Conservation (phyloP, 768 basidiomycete species). For the Lactarius psammicola region DNA sequence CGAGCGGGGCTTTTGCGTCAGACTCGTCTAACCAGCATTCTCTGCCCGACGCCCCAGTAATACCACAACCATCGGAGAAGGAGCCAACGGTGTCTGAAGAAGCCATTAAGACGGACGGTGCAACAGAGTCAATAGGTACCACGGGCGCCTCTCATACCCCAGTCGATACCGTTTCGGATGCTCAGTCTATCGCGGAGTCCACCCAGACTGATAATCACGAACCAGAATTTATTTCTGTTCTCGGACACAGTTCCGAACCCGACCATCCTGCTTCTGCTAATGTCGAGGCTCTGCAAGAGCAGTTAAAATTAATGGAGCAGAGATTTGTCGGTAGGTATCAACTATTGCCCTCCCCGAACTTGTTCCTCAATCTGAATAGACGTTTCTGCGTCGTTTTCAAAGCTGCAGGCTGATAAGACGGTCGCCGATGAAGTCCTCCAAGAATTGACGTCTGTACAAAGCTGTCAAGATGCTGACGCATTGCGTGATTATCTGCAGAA, state of each 20-base stretch:
- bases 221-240: neutral
- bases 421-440: conserved; percentile 66
- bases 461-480: conserved; percentile 59
- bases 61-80: neutral
- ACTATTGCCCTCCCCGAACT: neutral
- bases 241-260: neutral
- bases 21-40: conserved; percentile 1
- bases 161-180: neutral
- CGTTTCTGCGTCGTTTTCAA: conserved; percentile 74
- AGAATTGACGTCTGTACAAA: conserved; percentile 69
- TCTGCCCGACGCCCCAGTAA: neutral
- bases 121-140: neutral
- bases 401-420: conserved; percentile 67
- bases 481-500: conserved; percentile 73
- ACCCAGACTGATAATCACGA: neutral
- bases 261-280: conserved; percentile 30
- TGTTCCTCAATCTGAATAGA: conserved; percentile 44
- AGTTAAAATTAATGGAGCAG: conserved; percentile 69
- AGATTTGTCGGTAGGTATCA: conserved; percentile 61
- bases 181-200: conserved; percentile 1
- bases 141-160: neutral
- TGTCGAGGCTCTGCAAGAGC: conserved; percentile 61
- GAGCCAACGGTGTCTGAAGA: neutral
- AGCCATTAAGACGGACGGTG: neutral
- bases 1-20: neutral